These are phyloP conservation scores for Cymbopogon citratus DNA, from an alignment of 176 grass and related monocot species.

Conservation along the genomic window DNA sequence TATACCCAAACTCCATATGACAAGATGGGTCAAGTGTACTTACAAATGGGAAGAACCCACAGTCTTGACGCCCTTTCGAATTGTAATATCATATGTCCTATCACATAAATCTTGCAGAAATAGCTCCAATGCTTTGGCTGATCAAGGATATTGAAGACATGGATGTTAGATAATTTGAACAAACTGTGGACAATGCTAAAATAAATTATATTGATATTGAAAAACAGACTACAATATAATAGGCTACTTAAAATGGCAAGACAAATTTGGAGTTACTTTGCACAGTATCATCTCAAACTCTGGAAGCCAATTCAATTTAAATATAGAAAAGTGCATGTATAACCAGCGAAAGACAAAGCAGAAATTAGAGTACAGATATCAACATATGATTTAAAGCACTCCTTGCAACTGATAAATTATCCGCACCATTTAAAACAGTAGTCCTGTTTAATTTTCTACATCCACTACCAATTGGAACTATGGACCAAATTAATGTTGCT, in stretches of 20 bases:
- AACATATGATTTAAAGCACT: not conserved
- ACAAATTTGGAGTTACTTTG: not conserved
- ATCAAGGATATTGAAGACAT: slow-evolving; percentile 11
- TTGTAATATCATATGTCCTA: slow-evolving; percentile 74
- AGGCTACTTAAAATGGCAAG: not conserved
- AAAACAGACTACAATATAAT: not conserved
- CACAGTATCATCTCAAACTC: not conserved
- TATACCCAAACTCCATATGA: not conserved
- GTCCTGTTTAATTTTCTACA: not conserved
- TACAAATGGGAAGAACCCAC: slow-evolving; percentile 88
- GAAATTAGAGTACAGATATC: not conserved
- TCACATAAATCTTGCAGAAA: slow-evolving; percentile 97
- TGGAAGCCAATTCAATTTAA: not conserved
- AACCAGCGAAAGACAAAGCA: not conserved
- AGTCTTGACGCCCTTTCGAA: slow-evolving; percentile 78
- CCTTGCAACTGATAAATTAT: not conserved
- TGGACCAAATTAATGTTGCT: not conserved
- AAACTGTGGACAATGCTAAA: not conserved
- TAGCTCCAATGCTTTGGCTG: slow-evolving; percentile 96
- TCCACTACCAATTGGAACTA: not conserved
- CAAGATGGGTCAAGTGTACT: slow-evolving; percentile 26
- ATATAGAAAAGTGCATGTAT: not conserved
- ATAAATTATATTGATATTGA: slow-evolving; percentile 3
- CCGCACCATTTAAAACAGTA: not conserved
- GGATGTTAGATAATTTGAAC: not conserved